phyloP scores from a whole-genome alignment of 2,329 filamentous ascomycete genomes.

The Phaeosphaeriaceae sp. region DNA sequence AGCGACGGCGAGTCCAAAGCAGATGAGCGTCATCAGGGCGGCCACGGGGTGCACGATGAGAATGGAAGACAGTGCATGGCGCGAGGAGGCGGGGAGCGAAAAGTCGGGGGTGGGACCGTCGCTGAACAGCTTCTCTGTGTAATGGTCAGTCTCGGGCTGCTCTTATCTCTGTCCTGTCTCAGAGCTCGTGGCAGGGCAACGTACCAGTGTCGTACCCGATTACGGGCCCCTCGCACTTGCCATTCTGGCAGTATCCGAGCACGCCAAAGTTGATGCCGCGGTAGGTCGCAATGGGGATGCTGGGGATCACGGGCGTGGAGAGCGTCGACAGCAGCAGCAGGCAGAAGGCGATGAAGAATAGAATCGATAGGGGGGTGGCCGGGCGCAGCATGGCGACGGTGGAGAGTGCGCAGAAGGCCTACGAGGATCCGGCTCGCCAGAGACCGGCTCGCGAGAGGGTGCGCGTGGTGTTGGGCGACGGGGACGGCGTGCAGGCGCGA shows the following conservation, averaged over 20 bases:
- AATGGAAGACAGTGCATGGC: conserved; percentile 79
- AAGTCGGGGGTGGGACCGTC: conserved; percentile 60
- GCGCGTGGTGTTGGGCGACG: conserved; percentile 19
- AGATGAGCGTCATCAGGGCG: conserved; percentile 82
- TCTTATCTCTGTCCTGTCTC: conserved; percentile 2
- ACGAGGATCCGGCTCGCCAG: conserved; percentile 37
- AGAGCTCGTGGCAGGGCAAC: conserved; percentile 40
- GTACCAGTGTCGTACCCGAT: conserved; percentile 87
- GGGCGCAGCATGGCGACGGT: conserved; percentile 78
- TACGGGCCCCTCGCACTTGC: conserved; percentile 72
- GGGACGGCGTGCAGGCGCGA: conserved; percentile 14
- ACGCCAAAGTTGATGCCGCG: conserved; percentile 85
- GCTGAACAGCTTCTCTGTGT: conserved; percentile 56
- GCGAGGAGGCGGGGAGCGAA: conserved; percentile 68
- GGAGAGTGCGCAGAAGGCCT: conserved; percentile 21
- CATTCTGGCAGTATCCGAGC: conserved; percentile 80
- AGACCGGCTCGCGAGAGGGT: conserved; percentile 38
- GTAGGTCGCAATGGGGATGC: conserved; percentile 82
- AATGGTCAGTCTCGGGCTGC: conserved; percentile 18
- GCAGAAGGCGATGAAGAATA: conserved; percentile 85
- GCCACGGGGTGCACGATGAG: conserved; percentile 93
- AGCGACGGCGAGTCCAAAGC: conserved; percentile 78
- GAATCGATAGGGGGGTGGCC: conserved; percentile 85
- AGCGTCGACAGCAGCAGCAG: conserved; percentile 85
- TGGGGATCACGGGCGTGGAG: conserved; percentile 88